phyloP scores from a whole-genome alignment of 179 eudicot species.

The Carnegiea gigantea region DNA sequence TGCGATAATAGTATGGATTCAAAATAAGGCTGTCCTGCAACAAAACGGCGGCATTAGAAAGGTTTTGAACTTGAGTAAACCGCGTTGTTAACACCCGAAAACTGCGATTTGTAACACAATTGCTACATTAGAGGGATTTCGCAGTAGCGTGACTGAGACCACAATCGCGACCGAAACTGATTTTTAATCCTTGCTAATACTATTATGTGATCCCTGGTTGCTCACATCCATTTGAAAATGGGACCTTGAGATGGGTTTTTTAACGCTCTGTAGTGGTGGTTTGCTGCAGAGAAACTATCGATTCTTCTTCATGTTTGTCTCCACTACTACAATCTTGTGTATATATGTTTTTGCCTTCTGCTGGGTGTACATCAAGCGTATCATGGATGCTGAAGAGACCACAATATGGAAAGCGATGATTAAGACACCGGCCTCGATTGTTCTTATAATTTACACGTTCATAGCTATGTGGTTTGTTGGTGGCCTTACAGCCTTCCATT shows the following conservation, averaged over 20 bases:
- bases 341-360: constrained; percentile 60
- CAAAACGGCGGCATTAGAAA: no score
- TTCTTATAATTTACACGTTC: constrained; percentile 69
- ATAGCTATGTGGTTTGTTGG: constrained; percentile 79
- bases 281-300: constrained; percentile 74
- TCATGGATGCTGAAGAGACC: constrained; percentile 42
- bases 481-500: constrained; percentile 81
- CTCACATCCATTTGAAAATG: not conserved
- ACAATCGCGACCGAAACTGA: no score
- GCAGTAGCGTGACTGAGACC: no score
- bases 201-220: not conserved
- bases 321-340: constrained; percentile 65
- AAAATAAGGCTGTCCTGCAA: no score
- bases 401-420: constrained; percentile 59
- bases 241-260: not conserved
- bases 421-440: constrained; percentile 67
- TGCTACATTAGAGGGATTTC: no score
- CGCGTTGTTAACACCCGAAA: no score
- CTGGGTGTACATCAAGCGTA: constrained; percentile 59
- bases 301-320: constrained; percentile 78
- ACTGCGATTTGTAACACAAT: no score
- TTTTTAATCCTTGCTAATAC: not conserved
- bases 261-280: not conserved
- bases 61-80: no score
- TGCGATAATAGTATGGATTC: no score